Evolutionary conservation across 441 rosid species (phyloP).

Genomic region (Gossypium laxum): DNA sequence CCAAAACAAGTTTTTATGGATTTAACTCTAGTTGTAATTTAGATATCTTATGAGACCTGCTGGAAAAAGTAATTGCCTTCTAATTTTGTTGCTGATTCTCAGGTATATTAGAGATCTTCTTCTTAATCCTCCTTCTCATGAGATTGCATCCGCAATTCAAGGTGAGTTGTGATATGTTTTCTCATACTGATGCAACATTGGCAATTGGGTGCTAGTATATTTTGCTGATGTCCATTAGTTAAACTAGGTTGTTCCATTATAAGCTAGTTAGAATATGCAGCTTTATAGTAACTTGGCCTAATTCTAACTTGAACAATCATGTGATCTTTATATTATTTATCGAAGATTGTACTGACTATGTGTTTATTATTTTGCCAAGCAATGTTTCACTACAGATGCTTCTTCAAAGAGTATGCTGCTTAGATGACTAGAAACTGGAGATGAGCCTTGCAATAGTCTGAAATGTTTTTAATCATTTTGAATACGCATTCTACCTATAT

Average conservation of each 20-base stretch:
- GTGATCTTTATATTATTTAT: not conserved
- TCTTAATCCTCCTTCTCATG: constrained; percentile 90
- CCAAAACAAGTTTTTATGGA: not conserved
- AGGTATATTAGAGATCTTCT: constrained; percentile 90
- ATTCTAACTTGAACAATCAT: not conserved
- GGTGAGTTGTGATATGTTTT: constrained; percentile 31
- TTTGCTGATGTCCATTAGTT: not conserved
- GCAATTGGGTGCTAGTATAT: constrained; percentile 4
- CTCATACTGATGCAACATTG: not conserved
- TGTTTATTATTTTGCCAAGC: not conserved
- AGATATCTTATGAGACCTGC: not conserved
- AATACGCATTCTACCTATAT: not conserved
- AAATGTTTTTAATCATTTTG: not conserved
- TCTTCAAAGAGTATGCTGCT: constrained; percentile 4
- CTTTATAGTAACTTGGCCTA: not conserved
- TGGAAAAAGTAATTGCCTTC: constrained; percentile 2
- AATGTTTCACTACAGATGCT: not conserved
- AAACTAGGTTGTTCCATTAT: not conserved
- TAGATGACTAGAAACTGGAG: not conserved
- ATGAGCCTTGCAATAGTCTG: not conserved
- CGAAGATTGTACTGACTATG: not conserved
- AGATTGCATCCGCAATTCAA: constrained; percentile 78
- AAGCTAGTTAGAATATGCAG: not conserved
- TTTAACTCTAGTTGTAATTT: not conserved
- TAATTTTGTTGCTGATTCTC: constrained; percentile 18